Conservation (phyloP, 2,329 filamentous ascomycete species). For the Hymenoscyphus linearis region DNA sequence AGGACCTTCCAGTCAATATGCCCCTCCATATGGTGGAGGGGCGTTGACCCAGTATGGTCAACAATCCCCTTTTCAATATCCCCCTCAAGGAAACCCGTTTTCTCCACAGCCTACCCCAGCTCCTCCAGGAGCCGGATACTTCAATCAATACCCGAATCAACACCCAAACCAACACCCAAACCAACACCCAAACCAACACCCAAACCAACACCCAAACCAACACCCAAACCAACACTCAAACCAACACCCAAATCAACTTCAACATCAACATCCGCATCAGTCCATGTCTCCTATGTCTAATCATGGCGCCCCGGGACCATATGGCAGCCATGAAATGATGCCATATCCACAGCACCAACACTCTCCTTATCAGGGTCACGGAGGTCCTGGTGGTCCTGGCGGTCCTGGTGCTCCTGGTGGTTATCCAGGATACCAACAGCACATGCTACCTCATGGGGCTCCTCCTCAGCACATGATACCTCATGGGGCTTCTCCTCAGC, state of each 20-base stretch:
- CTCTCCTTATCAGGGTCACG: constrained; percentile 13
- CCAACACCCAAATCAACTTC: too few species aligned
- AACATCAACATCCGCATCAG: too few species aligned
- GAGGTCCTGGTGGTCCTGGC: constrained; percentile 1
- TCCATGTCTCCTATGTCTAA: constrained; percentile 34
- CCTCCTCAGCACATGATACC: constrained; percentile 16
- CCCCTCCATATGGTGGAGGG: constrained; percentile 25
- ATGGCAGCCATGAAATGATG: constrained; percentile 28
- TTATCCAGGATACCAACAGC: constrained; percentile 18
- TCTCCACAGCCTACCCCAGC: constrained; percentile 25
- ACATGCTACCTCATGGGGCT: constrained; percentile 14
- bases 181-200: constrained; percentile 14
- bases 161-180: too few species aligned
- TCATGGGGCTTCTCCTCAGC: constrained; percentile 15
- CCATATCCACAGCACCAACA: constrained; percentile 29
- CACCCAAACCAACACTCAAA: too few species aligned
- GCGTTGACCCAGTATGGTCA: constrained; percentile 29
- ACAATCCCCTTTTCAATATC: constrained; percentile 22
- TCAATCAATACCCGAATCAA: constrained; percentile 33
- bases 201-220: constrained; percentile 33
- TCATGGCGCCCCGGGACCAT: constrained; percentile 22
- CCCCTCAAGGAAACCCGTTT: constrained; percentile 26
- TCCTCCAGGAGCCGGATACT: constrained; percentile 30
- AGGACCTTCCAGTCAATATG: constrained; percentile 17
- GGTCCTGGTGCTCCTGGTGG: constrained; percentile 6